A percentile compares a stretch with the other conserved stretches of the same genome.
These are phyloP conservation scores for Calocybe cyanea DNA, from an alignment of 768 basidiomycete genomes.

Conservation along the genomic window DNA sequence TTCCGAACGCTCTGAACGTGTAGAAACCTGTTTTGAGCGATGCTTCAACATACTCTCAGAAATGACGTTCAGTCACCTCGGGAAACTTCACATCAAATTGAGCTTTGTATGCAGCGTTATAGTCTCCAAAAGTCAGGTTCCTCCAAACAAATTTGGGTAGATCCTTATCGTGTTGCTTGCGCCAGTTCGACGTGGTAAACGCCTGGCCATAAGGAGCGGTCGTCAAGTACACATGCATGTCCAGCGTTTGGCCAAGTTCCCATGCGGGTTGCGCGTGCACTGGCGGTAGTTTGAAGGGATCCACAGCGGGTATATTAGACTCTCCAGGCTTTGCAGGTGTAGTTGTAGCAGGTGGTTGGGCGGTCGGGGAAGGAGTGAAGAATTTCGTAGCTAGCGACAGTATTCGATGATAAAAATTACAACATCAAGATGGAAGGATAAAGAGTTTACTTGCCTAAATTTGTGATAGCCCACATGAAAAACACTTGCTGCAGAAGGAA, in stretches of 20 bases:
- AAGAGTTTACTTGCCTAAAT: conserved; percentile 55
- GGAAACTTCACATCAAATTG: conserved; percentile 65
- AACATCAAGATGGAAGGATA: too few species aligned
- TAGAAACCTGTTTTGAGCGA: neutral
- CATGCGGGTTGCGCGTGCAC: conserved; percentile 53
- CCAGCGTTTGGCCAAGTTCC: conserved; percentile 54
- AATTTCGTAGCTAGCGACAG: conserved; percentile 23
- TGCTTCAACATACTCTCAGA: neutral
- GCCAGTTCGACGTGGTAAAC: conserved; percentile 46
- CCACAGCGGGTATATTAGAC: conserved; percentile 25
- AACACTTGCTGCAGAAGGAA: conserved; percentile 54
- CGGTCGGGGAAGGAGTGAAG: conserved; percentile 13
- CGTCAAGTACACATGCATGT: conserved; percentile 73
- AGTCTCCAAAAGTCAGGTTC: conserved; percentile 76
- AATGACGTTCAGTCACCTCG: conserved; percentile 38
- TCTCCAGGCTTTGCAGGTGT: conserved; percentile 11
- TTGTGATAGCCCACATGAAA: conserved; percentile 61
- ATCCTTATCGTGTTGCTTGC: conserved; percentile 41
- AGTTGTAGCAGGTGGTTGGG: neutral
- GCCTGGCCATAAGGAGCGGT: conserved; percentile 60
- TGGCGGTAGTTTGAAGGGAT: conserved; percentile 53
- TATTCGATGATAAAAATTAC: neutral
- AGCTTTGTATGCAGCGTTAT: conserved; percentile 54
- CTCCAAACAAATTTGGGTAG: conserved; percentile 75
- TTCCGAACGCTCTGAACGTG: conserved; percentile 59